Evolutionary conservation across 768 basidiomycete genomes (phyloP), one percentile per base, ranked within the genome.

Genomic region (Leccinum fibrillosum): DNA sequence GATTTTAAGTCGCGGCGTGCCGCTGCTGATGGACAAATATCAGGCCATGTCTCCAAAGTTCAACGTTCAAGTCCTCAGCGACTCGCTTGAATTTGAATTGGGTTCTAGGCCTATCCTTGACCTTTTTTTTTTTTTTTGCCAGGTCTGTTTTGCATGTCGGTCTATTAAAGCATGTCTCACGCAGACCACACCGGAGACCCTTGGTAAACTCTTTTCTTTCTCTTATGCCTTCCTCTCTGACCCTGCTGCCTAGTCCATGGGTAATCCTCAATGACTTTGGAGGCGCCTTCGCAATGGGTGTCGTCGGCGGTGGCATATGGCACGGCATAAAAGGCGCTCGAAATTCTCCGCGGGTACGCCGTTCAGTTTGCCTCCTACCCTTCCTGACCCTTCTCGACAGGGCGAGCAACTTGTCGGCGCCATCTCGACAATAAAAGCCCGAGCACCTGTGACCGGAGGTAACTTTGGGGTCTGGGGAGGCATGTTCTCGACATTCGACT

Each of bases 211-310:
- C 49, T 8, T n/a, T 5, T 50, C 32, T 12, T 7, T 13, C 19
- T 10, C 19, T 6, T 17, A 6, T 12, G 4, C 5, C 19, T 5
- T 19, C 32, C 0, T 12, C 4, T 10, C 11, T 65, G 28, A 64
- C 54, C 32, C 42, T 23, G 23, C 21, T 32, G 19, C n/a, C 67
- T 10, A 98, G 96, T 77, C 96, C 96, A 67, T 98, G 94, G 93
- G 95, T 98, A 53, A 90, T 98, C 71, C 87, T 98, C 66, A 97
- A 92, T 80, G 96, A 98, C 79, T 96, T 95, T 75, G 95, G 96
- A 59, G 95, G 94, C 61, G 95, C 95, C 12, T 96, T 97, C 75
- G 85, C 95, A 17, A 98, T 98, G 95, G 95, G 95, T 72, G 94
- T 94, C 35, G 88, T 98, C 55, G 96, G 96, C 67, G 96, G 96